phyloP scores from a whole-genome alignment of 441 rosid genomes.

The Croton laevigatus region DNA sequence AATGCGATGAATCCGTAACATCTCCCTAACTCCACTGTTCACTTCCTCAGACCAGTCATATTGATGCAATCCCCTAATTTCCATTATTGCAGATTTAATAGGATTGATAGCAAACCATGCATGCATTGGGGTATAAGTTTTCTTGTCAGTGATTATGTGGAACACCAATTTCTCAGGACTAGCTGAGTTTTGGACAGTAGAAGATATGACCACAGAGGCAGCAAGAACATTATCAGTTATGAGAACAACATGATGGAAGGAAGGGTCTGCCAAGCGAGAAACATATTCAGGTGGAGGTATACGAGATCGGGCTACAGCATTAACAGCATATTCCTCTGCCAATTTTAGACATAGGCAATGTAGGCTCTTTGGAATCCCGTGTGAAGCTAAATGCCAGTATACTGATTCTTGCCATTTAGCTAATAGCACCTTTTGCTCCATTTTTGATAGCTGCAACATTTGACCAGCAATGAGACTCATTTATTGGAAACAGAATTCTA shows the following conservation, averaged over 20 bases:
- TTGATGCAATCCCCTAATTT: slow-evolving; percentile 92
- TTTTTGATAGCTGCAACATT: slow-evolving; percentile 52
- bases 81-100: slow-evolving; percentile 58
- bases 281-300: slow-evolving; percentile 76
- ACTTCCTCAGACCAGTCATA: slow-evolving; percentile 85
- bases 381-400: slow-evolving; percentile 92
- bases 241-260: slow-evolving; percentile 70
- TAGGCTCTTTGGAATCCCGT: slow-evolving; percentile 75
- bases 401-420: slow-evolving; percentile 71
- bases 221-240: slow-evolving; percentile 88
- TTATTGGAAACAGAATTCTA: slow-evolving; percentile 7
- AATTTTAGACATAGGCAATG: slow-evolving; percentile 84
- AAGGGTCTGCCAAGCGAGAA: slow-evolving; percentile 64
- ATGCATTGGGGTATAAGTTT: slow-evolving; percentile 89
- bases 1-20: slow-evolving; percentile 63
- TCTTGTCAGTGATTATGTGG: slow-evolving; percentile 85
- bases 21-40: slow-evolving; percentile 63
- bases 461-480: slow-evolving; percentile 11
- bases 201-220: slow-evolving; percentile 80
- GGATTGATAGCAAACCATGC: slow-evolving; percentile 93
- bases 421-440: slow-evolving; percentile 71
- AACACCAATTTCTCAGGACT: slow-evolving; percentile 74
- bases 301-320: slow-evolving; percentile 74
- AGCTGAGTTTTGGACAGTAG: slow-evolving; percentile 55
- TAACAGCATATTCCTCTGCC: slow-evolving; percentile 89